Conservation (phyloP, 2,329 filamentous ascomycete species). For the Beauveria varroae region DNA sequence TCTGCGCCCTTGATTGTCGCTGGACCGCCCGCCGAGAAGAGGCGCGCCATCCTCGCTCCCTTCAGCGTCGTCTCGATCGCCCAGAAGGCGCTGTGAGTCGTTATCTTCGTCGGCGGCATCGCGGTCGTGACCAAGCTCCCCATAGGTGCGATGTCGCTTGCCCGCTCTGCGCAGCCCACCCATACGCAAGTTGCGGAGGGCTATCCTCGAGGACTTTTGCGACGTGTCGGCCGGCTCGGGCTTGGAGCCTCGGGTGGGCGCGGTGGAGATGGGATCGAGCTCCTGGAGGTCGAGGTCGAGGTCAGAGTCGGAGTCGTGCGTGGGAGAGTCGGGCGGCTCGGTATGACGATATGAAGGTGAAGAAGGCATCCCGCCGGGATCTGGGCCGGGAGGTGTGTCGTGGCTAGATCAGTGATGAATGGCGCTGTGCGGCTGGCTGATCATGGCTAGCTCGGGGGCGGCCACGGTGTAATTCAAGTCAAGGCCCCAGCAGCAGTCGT, state of each 20-base stretch:
- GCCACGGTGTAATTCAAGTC: conserved; percentile 10
- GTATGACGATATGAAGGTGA: conserved; percentile 43
- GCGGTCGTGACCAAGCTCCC: conserved; percentile 50
- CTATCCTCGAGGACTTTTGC: conserved; percentile 52
- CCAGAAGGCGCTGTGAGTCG: conserved; percentile 60
- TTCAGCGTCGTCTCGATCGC: conserved; percentile 51
- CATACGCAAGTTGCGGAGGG: conserved; percentile 64
- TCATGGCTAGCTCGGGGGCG: conserved; percentile 9
- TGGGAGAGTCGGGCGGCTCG: conserved; percentile 57
- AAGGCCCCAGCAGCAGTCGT: conserved; percentile 5
- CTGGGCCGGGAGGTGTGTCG: conserved; percentile 3
- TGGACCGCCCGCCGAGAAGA: conserved; percentile 46
- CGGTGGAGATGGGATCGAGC: conserved; percentile 57
- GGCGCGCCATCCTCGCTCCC: conserved; percentile 63
- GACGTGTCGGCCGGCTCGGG: conserved; percentile 25
- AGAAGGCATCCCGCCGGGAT: conserved; percentile 46
- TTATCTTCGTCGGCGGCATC: conserved; percentile 61
- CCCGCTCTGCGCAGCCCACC: conserved; percentile 50
- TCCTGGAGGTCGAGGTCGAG: conserved; percentile 71
- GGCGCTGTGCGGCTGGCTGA: conserved; percentile 18
- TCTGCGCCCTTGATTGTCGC: conserved; percentile 14
- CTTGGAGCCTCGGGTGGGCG: conserved; percentile 24
- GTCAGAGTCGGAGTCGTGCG: conserved; percentile 65
- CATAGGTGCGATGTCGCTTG: conserved; percentile 49
- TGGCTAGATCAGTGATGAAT: conserved; percentile 11